Evolutionary conservation across 129 eudicot genomes (phyloP), one percentile per base, ranked within the genome.

Genomic region (Lactuca sativa): DNA sequence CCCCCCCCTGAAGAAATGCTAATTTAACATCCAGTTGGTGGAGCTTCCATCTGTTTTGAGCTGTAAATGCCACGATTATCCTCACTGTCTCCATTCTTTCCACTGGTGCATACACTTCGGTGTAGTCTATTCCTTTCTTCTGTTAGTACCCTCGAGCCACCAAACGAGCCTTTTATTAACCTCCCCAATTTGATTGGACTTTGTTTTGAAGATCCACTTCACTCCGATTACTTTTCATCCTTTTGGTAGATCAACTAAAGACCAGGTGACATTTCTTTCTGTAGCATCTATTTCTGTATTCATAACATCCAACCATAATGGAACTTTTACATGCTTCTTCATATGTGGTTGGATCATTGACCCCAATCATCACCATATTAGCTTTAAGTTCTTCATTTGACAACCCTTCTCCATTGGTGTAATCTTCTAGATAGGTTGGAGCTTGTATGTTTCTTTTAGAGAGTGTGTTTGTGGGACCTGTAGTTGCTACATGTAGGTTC

Each of bases 21-120:
- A 34, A 58, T 32, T 71, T 71, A 0, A 71, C 66, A 3, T 59
- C 75, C 15, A 71, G 5, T 8, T 71, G 67, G 7, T 43, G 15
- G 5, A 59, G 5, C 3, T 30, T n/a, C 58, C 67, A 70, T n/a
- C 58, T 32, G n/a, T 16, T 70, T 9, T 18, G 56, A 25, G 75
- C 59, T 44, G 48, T 58, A 30, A 57, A 9, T 13, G 48, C 33
- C 3, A n/a, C 1, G 0, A 58, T 56, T 18, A 56, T 37, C 6
- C 54, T 55, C 2, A 38, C 7, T 0, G 55, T 69, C 1, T 69
- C 64, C 13, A 69, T 69, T 2, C 41, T 43, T 40, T 21, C 64
- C 7, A 55, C 67, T 14, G 36, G 36, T 0, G 67, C 57, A 14
- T n/a, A 54, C 4, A 70, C 75, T 47, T 70, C 56, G 0, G 33